Base-by-base conservation (phyloP, 2,329 filamentous ascomycete genomes). In the Pseudogymnoascus destructans region DNA sequence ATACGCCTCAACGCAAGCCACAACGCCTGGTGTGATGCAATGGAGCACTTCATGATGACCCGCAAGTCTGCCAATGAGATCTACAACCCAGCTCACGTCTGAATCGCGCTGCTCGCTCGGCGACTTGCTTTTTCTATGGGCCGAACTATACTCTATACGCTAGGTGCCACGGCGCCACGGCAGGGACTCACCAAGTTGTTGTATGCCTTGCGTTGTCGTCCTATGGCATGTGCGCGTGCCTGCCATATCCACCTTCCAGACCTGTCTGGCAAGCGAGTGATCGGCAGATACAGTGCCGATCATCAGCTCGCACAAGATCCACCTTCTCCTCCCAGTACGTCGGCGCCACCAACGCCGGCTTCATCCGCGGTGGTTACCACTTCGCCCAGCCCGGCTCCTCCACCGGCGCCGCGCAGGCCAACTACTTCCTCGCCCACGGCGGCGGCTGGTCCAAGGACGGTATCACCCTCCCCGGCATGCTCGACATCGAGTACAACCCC, bases 361-460 rank as follows among this genome's bases (percentile, higher is more conserved):
- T 82, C 60, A 76, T 81, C 66, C 76, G 77, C 19, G 78, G 78
- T 55, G 77, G 73, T 33, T 80, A 81, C 64, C 79, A 81, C 71
- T 80, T 79, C 62, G 78, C 79, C 4, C 73, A 73, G 33, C 78
- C 76, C 0, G 71, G 67, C 54, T 64, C 66, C 13, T 73, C 72
- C 62, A 70, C 73, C 3, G 77, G 75, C 13, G 69, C 73, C 3
- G 66, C 68, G 0, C 78, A 81, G 64, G 79, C 78, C 6, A 68
- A 72, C 9, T 80, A 70, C 68, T 81, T 81, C 69, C 61, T 78
- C 55, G 67, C 71, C 0, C 70, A 80, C 63, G 79, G 78, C 42
- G 79, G 79, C 25, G 77, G 76, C 59, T 81, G 79, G 79, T 72
- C 71, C 17, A 66, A 65, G 15, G 78, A 81, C 62, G 77, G 77